Percentiles rank a stretch among this genome's conserved stretches.
Conservation (phyloP, 2,329 filamentous ascomycete species). For the Arthrobotrys sinensis region DNA sequence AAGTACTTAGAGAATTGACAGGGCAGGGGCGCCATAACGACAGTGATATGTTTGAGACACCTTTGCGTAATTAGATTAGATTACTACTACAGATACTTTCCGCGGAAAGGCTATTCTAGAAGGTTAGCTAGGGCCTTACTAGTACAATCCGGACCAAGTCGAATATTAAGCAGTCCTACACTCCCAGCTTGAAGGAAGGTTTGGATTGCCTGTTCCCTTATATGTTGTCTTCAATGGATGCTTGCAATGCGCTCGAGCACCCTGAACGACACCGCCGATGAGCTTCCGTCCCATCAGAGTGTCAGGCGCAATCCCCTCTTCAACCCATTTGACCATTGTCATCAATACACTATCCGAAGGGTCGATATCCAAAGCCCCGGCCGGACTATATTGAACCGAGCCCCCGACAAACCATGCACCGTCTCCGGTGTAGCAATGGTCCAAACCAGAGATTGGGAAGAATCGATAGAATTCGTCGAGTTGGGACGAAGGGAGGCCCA, state of each 20-base stretch:
- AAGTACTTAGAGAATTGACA: background rate
- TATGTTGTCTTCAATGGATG: conserved; percentile 49
- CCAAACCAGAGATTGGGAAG: conserved; percentile 66
- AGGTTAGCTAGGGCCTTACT: background rate
- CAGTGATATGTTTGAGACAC: too few relatives aligned
- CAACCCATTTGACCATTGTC: conserved; percentile 71
- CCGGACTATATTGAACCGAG: conserved; percentile 24
- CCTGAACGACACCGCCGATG: conserved; percentile 19
- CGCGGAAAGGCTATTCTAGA: too few relatives aligned
- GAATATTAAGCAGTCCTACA: conserved; percentile 14
- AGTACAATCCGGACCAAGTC: background rate
- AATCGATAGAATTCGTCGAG: conserved; percentile 66
- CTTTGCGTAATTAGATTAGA: too few relatives aligned
- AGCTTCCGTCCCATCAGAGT: conserved; percentile 63
- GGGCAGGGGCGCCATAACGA: background rate
- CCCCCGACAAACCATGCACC: conserved; percentile 62
- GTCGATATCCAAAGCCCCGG: conserved; percentile 36
- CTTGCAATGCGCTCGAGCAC: conserved; percentile 42
- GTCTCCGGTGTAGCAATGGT: conserved; percentile 66
- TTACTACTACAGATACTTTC: too few relatives aligned
- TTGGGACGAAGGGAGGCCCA: conserved; percentile 41
- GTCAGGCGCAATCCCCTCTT: conserved; percentile 67
- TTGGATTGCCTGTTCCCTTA: conserved; percentile 39
- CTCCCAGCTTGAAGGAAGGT: conserved; percentile 45
- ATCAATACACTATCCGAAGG: conserved; percentile 65